Evolutionary conservation across 1,284 basidiomycete genomes (phyloP), one percentile per base, ranked within the genome.

Genomic region (Schizophyllum commune): DNA sequence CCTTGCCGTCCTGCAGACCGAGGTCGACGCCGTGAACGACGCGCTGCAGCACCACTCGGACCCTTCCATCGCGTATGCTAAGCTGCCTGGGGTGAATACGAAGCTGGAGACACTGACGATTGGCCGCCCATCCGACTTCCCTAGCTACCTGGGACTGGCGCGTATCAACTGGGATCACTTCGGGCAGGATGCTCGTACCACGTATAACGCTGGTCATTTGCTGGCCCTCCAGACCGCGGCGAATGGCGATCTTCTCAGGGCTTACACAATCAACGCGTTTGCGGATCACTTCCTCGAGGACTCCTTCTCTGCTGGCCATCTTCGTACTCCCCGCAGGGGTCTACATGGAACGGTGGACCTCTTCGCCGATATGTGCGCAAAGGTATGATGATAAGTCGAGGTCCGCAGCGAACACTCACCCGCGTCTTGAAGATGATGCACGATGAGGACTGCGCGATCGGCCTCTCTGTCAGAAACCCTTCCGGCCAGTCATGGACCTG

Each of bases 151-250:
- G 34, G 34, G 34, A 39, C 47, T 66, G 32, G 61, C 65, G 32
- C 57, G n/a, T 5, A 63, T 62, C 54, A 66, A 66, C 53, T 66
- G 64, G 64, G 65, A 66, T 54, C 64, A 64, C 54, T 66, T 66
- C 54, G 65, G 65, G 8, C 2, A 39, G 33, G 64, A 65, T 39
- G 58, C 62, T 34, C 60, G 62, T n/a, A 61, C 39, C 2, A 20
- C 58, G 13, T 61, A 66, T 60, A 60, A 62, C 27, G 61, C 64
- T 7, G 57, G 62, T 0, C 62, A 65, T 32, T 52, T 57, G 8
- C 5, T 21, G 1, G 64, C 64, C 4, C 17, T 66, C 9, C 55
- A 60, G 33, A 33, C 8, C 2, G 60, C 65, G 1, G 55, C 56
- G 1, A 33, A 52, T 8, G 60, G 61, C 1, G 60, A 58, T 39